Evolutionary conservation across 768 basidiomycete species (phyloP), one percentile per base, ranked within the genome.

Genomic region (Pleurotus citrinopileatus): DNA sequence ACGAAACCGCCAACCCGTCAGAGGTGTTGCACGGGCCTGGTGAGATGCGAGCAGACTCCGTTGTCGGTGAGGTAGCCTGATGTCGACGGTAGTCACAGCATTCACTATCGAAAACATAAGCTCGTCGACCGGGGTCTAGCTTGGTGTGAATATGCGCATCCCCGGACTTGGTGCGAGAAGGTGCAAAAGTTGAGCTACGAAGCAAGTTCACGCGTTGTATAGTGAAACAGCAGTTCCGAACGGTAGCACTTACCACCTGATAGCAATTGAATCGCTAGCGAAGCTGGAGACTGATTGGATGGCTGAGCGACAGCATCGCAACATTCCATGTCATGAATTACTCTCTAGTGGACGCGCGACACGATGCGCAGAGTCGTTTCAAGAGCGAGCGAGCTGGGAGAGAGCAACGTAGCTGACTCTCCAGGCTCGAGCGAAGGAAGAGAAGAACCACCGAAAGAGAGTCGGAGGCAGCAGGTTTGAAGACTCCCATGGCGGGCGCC

Each of bases 251-350:
- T 54, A 67, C 74, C 66, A 57, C 48, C 56, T 59, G 47, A 55
- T 10, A 38, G 51, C 54, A 19, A 46, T 23, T 37, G 38, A 36
- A 26, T 47, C 64, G 64, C 60, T 65, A 60, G 65, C 71, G 63
- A 65, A 65, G 50, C 61, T 67, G 68, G 73, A 73, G 71, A 67
- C 54, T 50, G 63, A 59, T 70, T 68, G 76, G 75, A 81, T 73
- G 77, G 76, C 74, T 66, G 74, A 73, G 72, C 72, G 71, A 69
- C 73, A 73, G 70, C 86, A 86, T 86, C 83, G 83, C 84, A 78
- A 87, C 87, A 89, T 89, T 85, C 85, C 86, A 89, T 87, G 78
- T 77, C 83, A 79, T 67, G 68, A 56, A 42, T 28, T 54, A 45
- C 59, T 37, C 56, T 42, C 54, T 52, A 44, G 52, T 19, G 42